These are phyloP conservation scores for Termitomyces sp. DNA, from an alignment of 768 basidiomycete species.

Conservation along the genomic window DNA sequence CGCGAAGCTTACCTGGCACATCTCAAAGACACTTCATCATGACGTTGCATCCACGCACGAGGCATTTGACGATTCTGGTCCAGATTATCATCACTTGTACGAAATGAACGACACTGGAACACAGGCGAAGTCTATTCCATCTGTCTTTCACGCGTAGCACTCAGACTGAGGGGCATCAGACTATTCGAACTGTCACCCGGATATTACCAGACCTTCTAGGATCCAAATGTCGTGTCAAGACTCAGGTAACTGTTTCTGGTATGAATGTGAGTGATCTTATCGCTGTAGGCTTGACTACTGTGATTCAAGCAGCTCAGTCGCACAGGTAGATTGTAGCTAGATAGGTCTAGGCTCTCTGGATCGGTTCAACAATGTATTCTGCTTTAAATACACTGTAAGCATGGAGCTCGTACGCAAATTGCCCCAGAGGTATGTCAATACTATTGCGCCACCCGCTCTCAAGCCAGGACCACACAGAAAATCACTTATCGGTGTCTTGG, in stretches of 20 bases:
- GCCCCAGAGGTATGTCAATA: no score
- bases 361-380: not conserved
- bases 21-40: no score
- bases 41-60: no score
- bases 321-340: not conserved
- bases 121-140: not conserved
- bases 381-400: no score
- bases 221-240: not conserved
- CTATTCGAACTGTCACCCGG: not conserved
- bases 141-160: not conserved
- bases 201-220: not conserved
- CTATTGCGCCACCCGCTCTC: not conserved
- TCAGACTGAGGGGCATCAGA: no score
- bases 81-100: not conserved
- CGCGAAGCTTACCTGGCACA: no score
- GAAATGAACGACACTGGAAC: not conserved
- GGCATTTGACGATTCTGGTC: not conserved
- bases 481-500: not conserved
- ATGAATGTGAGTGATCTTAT: no score
- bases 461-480: not conserved
- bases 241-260: not conserved
- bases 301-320: no score
- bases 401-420: no score
- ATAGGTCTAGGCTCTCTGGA: not conserved
- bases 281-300: no score